Conservation (phyloP, 805 yeast species). For the Candida dajiaensis region DNA sequence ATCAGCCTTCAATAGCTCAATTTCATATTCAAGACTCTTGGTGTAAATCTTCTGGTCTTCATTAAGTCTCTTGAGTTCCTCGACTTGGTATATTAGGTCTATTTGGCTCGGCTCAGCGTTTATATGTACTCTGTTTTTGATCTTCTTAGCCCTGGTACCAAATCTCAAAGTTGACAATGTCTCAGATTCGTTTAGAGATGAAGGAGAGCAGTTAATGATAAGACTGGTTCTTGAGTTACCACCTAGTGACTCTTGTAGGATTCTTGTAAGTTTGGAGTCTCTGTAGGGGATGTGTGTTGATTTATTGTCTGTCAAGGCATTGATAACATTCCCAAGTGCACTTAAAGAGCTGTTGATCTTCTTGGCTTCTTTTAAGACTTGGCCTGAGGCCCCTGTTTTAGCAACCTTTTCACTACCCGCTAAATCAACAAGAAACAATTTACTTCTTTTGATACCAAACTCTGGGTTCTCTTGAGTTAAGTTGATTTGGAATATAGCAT, state of each 20-base stretch:
- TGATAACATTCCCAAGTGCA: conserved; percentile 74
- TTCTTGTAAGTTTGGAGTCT: conserved; percentile 73
- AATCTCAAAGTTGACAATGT: conserved; percentile 69
- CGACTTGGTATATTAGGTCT: conserved; percentile 19
- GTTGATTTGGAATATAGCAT: conserved; percentile 67
- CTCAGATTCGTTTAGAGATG: conserved; percentile 48
- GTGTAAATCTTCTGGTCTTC: conserved; percentile 11
- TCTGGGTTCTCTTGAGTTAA: conserved; percentile 54
- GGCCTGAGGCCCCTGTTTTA: conserved; percentile 73
- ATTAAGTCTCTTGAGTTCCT: conserved; percentile 14
- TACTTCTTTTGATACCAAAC: conserved; percentile 58
- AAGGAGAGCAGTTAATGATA: conserved; percentile 69
- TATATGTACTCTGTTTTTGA: conserved; percentile 58
- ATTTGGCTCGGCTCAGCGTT: conserved; percentile 31
- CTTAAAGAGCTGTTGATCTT: conserved; percentile 76
- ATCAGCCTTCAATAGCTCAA: conserved; percentile 19
- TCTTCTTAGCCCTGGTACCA: conserved; percentile 65
- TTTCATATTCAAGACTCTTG: conserved; percentile 16
- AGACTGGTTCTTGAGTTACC: conserved; percentile 77
- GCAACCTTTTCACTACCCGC: conserved; percentile 84
- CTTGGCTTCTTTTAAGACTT: conserved; percentile 74
- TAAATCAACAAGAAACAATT: conserved; percentile 70
- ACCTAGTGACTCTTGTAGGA: conserved; percentile 73
- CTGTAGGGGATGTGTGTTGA: conserved; percentile 66
- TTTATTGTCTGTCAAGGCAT: conserved; percentile 66